Base-by-base conservation (phyloP, 768 basidiomycete species). In the Xerocomellus amylosporus region DNA sequence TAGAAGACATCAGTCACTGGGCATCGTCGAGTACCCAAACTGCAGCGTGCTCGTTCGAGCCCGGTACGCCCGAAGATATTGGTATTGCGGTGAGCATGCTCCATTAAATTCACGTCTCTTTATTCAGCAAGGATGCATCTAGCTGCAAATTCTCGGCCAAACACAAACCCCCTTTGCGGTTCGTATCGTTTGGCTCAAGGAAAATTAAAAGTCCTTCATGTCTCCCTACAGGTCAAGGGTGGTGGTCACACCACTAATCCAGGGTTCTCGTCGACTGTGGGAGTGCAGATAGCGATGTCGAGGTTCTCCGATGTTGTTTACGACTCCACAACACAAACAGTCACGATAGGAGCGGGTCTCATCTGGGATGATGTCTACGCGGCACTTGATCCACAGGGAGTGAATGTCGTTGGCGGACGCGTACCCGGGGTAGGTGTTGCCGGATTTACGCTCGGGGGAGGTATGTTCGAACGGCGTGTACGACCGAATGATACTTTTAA, bases 321-420 rank as follows among this genome's bases (percentile, higher is more conserved):
- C 46, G 62, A 80, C 42, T 51, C 64, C 2, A 51, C 51, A 0
- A 60, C 73, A 0, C 70, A 77, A 53, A 79, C 76, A 0, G 82
- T 64, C 2, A 69, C 67, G 1, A 44, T 78, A 30, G 76, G 73
- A 8, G 59, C 73, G 0, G 74, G 77, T 10, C 64, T 83, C 3
- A 70, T 81, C 14, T 89, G 86, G 86, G 85, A 88, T 60, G 76
- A 85, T 45, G 84, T 81, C 70, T 88, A 86, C 55, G 68, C 66
- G 8, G 55, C 55, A 8, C 73, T 87, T 1, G 76, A 70, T 8
- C 80, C 79, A 1, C 60, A 74, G 42, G 71, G 70, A 1, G 79
- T 84, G 10, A 84, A 75, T 43, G 81, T 85, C 12, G 75, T 85
- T 1, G 85, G 85, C 1, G 82, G 14, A 70, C 63, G 83, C 2